Evolutionary conservation across 2,329 filamentous ascomycete species (phyloP).

Genomic region (Beauveria bassiana): DNA sequence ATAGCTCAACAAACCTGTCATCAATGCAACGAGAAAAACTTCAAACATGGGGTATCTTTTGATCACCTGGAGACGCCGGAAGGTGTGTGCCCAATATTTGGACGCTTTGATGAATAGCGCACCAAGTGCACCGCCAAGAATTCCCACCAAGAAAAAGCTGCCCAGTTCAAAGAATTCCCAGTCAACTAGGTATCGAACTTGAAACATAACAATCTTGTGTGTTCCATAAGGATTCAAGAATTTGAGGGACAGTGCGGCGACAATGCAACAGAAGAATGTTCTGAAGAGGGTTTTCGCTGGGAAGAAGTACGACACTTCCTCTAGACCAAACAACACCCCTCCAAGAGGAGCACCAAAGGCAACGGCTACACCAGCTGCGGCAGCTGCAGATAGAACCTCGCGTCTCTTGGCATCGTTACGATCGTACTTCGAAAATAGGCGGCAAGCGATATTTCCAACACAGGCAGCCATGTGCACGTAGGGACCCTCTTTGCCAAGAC

Average conservation of each 20-base stretch:
- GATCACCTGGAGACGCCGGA: slow-evolving; percentile 72
- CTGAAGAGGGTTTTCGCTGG: slow-evolving; percentile 94
- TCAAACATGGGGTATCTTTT: slow-evolving; percentile 81
- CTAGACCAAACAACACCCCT: slow-evolving; percentile 84
- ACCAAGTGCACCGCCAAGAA: slow-evolving; percentile 75
- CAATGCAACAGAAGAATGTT: slow-evolving; percentile 97
- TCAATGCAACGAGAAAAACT: slow-evolving; percentile 75
- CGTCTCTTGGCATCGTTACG: slow-evolving; percentile 88
- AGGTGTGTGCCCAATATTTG: slow-evolving; percentile 78
- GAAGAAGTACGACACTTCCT: slow-evolving; percentile 97
- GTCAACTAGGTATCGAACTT: slow-evolving; percentile 82
- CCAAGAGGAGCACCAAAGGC: slow-evolving; percentile 85
- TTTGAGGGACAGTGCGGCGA: slow-evolving; percentile 82
- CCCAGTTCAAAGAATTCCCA: slow-evolving; percentile 91
- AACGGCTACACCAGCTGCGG: slow-evolving; percentile 85
- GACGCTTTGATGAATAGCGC: slow-evolving; percentile 97
- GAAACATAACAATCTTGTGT: slow-evolving; percentile 91
- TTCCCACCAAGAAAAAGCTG: slow-evolving; percentile 77
- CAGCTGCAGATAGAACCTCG: slow-evolving; percentile 87
- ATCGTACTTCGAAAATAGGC: slow-evolving; percentile 91
- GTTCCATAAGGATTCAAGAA: slow-evolving; percentile 96
- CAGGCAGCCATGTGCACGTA: slow-evolving; percentile 97
- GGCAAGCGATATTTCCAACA: slow-evolving; percentile 89
- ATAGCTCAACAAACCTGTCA: slow-evolving; percentile 80
- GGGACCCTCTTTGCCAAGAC: slow-evolving; percentile 87